A percentile compares a stretch with the other conserved stretches of the same genome.
Evolutionary conservation across 1,284 basidiomycete species (phyloP).

Genomic region (Rhizoctonia solani): DNA sequence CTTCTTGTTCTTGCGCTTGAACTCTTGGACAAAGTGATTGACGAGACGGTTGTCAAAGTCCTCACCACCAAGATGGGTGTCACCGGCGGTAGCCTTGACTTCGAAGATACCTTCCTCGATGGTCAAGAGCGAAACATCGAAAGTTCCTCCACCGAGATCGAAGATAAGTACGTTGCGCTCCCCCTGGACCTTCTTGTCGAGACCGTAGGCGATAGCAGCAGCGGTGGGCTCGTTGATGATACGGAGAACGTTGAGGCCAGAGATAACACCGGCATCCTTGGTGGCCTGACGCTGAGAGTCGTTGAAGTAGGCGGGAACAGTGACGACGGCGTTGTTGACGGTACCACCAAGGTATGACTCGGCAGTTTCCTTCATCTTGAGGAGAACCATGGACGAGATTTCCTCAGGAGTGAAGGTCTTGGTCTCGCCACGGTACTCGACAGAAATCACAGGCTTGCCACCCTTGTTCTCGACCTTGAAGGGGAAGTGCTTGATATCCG

Average conservation of each 20-base stretch:
- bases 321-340: constrained; percentile 56
- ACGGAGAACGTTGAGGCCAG: constrained; percentile 60
- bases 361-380: constrained; percentile 58
- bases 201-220: constrained; percentile 60
- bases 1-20: constrained; percentile 74
- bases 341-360: constrained; percentile 56
- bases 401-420: constrained; percentile 56
- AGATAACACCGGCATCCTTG: constrained; percentile 58
- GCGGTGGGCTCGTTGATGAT: constrained; percentile 73
- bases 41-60: constrained; percentile 69
- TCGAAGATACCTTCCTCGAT: constrained; percentile 80
- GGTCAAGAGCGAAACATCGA: constrained; percentile 77
- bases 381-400: constrained; percentile 55
- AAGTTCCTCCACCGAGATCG: constrained; percentile 74
- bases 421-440: constrained; percentile 54
- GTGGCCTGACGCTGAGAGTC: constrained; percentile 64
- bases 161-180: constrained; percentile 68
- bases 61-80: constrained; percentile 75
- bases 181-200: constrained; percentile 51
- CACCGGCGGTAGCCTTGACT: constrained; percentile 78
- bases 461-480: constrained; percentile 46
- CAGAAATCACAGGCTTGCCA: constrained; percentile 52
- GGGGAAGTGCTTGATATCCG: constrained; percentile 51
- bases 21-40: constrained; percentile 69
- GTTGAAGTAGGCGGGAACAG: constrained; percentile 65